These are phyloP conservation scores for Ophiosphaerella narmari DNA, from an alignment of 2,329 filamentous ascomycete species.

Conservation along the genomic window DNA sequence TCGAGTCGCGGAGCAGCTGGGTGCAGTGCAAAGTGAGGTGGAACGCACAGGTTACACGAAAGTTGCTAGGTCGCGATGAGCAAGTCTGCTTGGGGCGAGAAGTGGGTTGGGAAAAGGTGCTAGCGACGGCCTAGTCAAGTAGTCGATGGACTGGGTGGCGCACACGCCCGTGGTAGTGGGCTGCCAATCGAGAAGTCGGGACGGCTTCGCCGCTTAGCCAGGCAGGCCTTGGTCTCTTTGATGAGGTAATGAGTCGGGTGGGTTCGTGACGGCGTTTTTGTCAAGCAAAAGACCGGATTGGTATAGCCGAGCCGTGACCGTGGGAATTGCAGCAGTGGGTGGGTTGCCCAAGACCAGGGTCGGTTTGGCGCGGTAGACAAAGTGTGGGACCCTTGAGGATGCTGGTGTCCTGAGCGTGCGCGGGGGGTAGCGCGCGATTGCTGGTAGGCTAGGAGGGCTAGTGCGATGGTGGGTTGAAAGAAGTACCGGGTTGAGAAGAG, in stretches of 20 bases:
- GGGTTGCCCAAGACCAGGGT: constrained; percentile 22
- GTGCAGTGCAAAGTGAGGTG: constrained; percentile 38
- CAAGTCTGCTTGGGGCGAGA: constrained; percentile 29
- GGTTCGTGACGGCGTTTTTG: constrained; percentile 25
- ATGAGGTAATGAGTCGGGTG: constrained; percentile 43
- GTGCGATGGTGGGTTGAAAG: constrained; percentile 10
- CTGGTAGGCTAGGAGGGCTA: constrained; percentile 16
- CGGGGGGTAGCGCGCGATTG: constrained; percentile 20
- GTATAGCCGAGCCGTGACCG: constrained; percentile 38
- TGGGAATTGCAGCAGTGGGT: constrained; percentile 25
- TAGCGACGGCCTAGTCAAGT: constrained; percentile 38
- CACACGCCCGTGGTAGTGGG: constrained; percentile 44
- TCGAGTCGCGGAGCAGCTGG: constrained; percentile 44
- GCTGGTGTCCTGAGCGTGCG: constrained; percentile 15
- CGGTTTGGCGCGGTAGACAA: constrained; percentile 31
- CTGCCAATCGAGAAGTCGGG: constrained; percentile 36
- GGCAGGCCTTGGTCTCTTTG: constrained; percentile 31
- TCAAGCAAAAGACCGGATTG: neutral
- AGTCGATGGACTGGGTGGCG: constrained; percentile 37
- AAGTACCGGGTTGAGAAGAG: constrained; percentile 16
- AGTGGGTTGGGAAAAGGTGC: constrained; percentile 38
- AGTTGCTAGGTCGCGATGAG: constrained; percentile 39
- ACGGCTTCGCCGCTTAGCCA: constrained; percentile 36
- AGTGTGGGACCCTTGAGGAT: constrained; percentile 25
- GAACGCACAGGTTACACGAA: constrained; percentile 45